A percentile compares a stretch with the other conserved stretches of the same genome.
These are phyloP conservation scores for Takashimella tepidaria DNA, from an alignment of 1,284 basidiomycete species.

Conservation along the genomic window DNA sequence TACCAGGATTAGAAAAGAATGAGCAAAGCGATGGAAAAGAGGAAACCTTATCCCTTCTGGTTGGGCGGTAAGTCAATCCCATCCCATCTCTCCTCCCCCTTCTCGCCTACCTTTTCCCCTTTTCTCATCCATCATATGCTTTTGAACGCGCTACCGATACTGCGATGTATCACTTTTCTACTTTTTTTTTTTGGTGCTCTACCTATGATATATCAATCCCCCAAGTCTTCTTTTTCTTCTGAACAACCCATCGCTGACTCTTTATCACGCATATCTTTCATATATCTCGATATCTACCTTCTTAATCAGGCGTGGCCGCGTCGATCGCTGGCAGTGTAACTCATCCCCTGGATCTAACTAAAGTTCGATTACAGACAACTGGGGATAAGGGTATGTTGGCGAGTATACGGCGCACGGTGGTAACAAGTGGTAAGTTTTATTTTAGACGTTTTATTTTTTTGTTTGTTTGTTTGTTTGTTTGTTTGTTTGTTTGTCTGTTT, in stretches of 20 bases:
- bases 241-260: too few relatives aligned
- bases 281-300: too few relatives aligned
- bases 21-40: conserved; percentile 26
- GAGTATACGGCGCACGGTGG: conserved; percentile 66
- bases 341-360: conserved; percentile 81
- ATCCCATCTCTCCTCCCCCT: not conserved
- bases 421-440: conserved; percentile 36
- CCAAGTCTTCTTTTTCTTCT: too few relatives aligned
- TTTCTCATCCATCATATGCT: too few relatives aligned
- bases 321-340: conserved; percentile 75
- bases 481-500: too few relatives aligned
- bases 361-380: conserved; percentile 78
- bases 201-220: too few relatives aligned
- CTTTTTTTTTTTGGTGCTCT: too few relatives aligned
- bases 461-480: too few relatives aligned
- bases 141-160: too few relatives aligned
- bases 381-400: conserved; percentile 80
- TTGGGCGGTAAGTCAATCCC: conserved; percentile 59
- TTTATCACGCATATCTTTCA: too few relatives aligned
- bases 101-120: not conserved
- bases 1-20: not conserved
- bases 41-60: conserved; percentile 75
- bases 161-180: too few relatives aligned
- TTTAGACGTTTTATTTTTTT: not conserved
- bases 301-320: conserved; percentile 61